Conservation (phyloP, 139 green algal genomes). For the Spirogloea muscicola region DNA sequence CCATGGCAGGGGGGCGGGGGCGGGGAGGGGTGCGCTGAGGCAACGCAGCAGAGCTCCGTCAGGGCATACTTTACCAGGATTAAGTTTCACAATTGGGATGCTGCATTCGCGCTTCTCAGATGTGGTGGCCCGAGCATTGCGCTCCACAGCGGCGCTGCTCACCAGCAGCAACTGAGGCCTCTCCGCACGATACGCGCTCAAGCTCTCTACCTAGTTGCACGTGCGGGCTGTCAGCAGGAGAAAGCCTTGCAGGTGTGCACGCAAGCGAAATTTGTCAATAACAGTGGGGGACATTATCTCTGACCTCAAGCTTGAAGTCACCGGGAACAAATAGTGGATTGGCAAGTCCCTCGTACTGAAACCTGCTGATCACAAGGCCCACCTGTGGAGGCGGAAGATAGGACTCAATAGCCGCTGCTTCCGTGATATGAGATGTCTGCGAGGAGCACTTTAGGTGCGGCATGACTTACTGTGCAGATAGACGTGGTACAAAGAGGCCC, state of each 20-base stretch:
- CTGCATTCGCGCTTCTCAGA: conserved; percentile 65
- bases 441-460: too few relatives aligned
- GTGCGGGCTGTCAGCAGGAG: neutral
- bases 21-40: neutral
- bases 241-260: neutral
- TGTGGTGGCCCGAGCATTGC: conserved; percentile 65
- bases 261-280: too few relatives aligned
- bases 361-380: conserved; percentile 18
- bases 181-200: conserved; percentile 18
- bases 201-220: conserved; percentile 21
- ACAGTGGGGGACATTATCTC: too few relatives aligned
- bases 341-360: conserved; percentile 30
- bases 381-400: too few relatives aligned
- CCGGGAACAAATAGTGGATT: conserved; percentile 22
- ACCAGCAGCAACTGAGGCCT: conserved; percentile 60
- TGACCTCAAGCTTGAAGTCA: conserved; percentile 24
- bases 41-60: too few relatives aligned
- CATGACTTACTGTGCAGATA: too few relatives aligned
- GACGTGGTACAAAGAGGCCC: too few relatives aligned
- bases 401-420: too few relatives aligned
- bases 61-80: too few relatives aligned
- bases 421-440: too few relatives aligned
- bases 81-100: conserved; percentile 84
- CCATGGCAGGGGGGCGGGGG: too few relatives aligned
- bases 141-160: conserved; percentile 72